Evolutionary conservation across 257 asterid species (phyloP).

Genomic region (Handroanthus guayacan): DNA sequence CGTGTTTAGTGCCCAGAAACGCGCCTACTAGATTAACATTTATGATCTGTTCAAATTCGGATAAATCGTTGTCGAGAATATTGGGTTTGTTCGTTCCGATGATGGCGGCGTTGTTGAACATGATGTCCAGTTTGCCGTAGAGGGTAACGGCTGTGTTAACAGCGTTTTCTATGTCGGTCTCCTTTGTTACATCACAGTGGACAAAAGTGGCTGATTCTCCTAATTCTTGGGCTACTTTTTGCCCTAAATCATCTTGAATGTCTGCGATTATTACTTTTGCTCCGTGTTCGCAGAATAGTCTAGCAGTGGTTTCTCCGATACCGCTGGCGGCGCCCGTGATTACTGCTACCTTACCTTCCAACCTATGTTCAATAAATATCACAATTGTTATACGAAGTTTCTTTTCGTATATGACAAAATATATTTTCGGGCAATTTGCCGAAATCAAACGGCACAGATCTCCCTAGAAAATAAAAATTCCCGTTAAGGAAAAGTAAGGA

Average conservation of each 20-base stretch:
- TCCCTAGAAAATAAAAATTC: too few relatives aligned
- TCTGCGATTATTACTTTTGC: constrained; percentile 30
- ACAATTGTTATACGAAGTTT: background rate
- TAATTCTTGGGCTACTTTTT: background rate
- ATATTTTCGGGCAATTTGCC: too few relatives aligned
- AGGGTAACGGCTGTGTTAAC: background rate
- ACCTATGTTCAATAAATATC: background rate
- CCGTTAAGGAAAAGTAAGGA: too few relatives aligned
- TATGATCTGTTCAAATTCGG: constrained; percentile 33
- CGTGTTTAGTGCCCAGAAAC: constrained; percentile 49
- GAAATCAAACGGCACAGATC: too few relatives aligned
- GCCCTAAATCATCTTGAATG: constrained; percentile 21
- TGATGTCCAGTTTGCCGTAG: constrained; percentile 28
- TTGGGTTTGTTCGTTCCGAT: background rate
- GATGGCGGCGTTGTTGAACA: constrained; percentile 22
- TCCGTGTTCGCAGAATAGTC: constrained; percentile 15
- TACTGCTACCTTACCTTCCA: constrained; percentile 30
- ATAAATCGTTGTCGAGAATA: constrained; percentile 28
- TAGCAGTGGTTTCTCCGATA: constrained; percentile 19
- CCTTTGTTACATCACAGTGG: constrained; percentile 29
- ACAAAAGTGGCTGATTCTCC: background rate
- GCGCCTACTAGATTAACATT: constrained; percentile 38
- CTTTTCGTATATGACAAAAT: too few relatives aligned
- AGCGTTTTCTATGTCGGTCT: constrained; percentile 16
- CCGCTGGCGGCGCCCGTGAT: constrained; percentile 24